These are phyloP conservation scores for Geotrichum cucujoidarum DNA, from an alignment of 1,139 yeast species.

Conservation along the genomic window DNA sequence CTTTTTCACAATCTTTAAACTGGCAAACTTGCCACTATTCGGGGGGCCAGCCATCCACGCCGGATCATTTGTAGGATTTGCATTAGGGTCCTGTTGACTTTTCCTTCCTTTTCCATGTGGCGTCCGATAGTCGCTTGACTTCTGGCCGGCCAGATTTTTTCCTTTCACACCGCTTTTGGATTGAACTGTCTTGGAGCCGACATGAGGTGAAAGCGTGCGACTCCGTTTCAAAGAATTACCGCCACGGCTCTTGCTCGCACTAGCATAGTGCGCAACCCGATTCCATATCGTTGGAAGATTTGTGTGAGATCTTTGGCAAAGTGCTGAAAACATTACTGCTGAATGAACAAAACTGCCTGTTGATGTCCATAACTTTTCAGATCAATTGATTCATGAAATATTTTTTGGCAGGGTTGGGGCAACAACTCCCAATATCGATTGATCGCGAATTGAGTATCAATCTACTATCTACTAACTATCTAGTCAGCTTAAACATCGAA, in stretches of 20 bases:
- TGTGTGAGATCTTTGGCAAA: neutral
- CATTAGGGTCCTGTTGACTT: neutral
- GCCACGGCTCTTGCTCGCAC: too few relatives aligned
- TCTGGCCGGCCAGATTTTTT: neutral
- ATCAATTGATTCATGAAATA: too few relatives aligned
- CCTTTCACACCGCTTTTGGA: conserved; percentile 1
- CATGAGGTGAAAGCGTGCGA: conserved; percentile 25
- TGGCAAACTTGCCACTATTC: conserved; percentile 35
- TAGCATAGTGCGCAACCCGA: too few relatives aligned
- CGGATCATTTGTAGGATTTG: conserved; percentile 13
- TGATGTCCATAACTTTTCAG: too few relatives aligned
- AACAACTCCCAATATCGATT: too few relatives aligned
- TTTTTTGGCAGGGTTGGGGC: too few relatives aligned
- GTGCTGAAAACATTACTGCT: too few relatives aligned
- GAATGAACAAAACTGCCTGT: too few relatives aligned
- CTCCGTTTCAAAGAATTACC: conserved; percentile 16
- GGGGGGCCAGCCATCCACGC: conserved; percentile 26
- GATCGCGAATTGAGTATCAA: too few relatives aligned
- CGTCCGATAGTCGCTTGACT: neutral
- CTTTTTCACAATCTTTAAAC: conserved; percentile 32
- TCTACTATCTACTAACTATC: too few relatives aligned
- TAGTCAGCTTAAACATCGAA: too few relatives aligned
- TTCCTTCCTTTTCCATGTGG: neutral
- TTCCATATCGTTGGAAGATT: too few relatives aligned
- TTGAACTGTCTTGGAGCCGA: conserved; percentile 14